Evolutionary conservation across 306 rosid species (phyloP), one percentile per base, ranked within the genome.

Genomic region (barrel medic (Medicago truncatula)): DNA sequence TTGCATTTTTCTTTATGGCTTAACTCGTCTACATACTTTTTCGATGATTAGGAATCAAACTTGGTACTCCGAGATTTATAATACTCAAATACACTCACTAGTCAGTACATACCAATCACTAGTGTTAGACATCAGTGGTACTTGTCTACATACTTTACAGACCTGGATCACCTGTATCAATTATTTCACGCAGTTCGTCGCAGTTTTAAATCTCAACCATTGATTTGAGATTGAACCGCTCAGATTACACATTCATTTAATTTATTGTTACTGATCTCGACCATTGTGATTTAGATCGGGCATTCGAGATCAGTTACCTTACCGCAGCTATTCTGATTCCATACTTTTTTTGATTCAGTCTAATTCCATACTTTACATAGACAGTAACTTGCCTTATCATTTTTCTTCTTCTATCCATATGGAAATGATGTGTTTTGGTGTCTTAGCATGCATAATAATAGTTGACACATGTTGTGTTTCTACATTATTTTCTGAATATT

Each of bases 401-500:
- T 50, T n/a, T 50, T 15, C 6, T 15, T 4, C 52, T 46, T 7
- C 10, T 16, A 50, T n/a, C 9, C 57, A 50, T n/a, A 0, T 8
- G 25, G 4, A 53, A 52, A 16, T 52, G 16, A 52, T 16, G 4
- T 17, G 9, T 17, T 53, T 8, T 16, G 17, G 12, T 53, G 13
- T 53, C 13, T 53, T 53, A 17, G 18, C 59, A 53, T 53, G 12
- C 13, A 59, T 28, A 25, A 28, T 3, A 12, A 25, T 60, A 25
- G 41, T 28, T 60, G 41, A 60, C 66, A 28, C 66, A 60, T 60
- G 64, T 23, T 58, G 16, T 17, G 16, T 59, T 9, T 20, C 31
- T 34, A 34, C 69, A 63, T 38, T 63, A 8, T n/a, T 63, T 36
- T 63, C 9, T 63, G 49, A 16, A 63, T 63, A 63, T 63, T 65